Percentiles rank a stretch among this genome's conserved stretches.
Conservation (phyloP, 2,329 filamentous ascomycete genomes). For the Didymella sp. region DNA sequence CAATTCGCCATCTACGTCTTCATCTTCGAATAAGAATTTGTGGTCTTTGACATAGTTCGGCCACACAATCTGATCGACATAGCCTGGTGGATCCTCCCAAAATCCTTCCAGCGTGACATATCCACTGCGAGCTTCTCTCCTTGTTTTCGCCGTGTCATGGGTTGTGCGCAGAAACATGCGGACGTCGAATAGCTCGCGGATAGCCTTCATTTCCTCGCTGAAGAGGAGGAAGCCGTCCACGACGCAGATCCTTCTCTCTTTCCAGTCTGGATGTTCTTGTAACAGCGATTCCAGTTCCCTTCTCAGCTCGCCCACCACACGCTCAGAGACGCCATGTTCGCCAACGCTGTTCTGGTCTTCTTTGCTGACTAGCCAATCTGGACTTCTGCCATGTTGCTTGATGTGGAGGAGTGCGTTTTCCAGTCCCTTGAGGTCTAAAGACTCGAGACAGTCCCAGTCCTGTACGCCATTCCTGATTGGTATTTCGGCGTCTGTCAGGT, state of each 20-base stretch:
- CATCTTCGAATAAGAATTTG: slow-evolving; percentile 76
- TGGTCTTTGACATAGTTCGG: slow-evolving; percentile 88
- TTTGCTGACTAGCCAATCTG: slow-evolving; percentile 58
- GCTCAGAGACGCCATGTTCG: slow-evolving; percentile 47
- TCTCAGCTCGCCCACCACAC: slow-evolving; percentile 50
- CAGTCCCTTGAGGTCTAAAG: slow-evolving; percentile 76
- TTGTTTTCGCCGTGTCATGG: slow-evolving; percentile 66
- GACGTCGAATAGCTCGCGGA: slow-evolving; percentile 71
- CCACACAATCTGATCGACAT: slow-evolving; percentile 95
- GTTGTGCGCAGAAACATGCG: slow-evolving; percentile 77
- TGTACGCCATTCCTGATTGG: slow-evolving; percentile 62
- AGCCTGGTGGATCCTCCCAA: slow-evolving; percentile 93
- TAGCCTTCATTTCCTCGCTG: slow-evolving; percentile 60
- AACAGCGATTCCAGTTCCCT: slow-evolving; percentile 24
- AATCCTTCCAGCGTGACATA: slow-evolving; percentile 86
- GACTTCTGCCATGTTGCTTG: slow-evolving; percentile 68
- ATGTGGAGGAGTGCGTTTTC: slow-evolving; percentile 73
- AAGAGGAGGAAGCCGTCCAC: slow-evolving; percentile 92
- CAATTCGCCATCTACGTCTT: slow-evolving; percentile 67
- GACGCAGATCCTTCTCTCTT: slow-evolving; percentile 60
- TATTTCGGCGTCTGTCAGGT: slow-evolving; percentile 76
- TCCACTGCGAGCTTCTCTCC: slow-evolving; percentile 72
- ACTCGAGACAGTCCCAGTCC: slow-evolving; percentile 91
- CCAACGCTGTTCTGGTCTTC: slow-evolving; percentile 64
- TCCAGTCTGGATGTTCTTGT: slow-evolving; percentile 25